phyloP scores from a whole-genome alignment of 371 early-diverging fungal genomes.

The Mortierella sp. region DNA sequence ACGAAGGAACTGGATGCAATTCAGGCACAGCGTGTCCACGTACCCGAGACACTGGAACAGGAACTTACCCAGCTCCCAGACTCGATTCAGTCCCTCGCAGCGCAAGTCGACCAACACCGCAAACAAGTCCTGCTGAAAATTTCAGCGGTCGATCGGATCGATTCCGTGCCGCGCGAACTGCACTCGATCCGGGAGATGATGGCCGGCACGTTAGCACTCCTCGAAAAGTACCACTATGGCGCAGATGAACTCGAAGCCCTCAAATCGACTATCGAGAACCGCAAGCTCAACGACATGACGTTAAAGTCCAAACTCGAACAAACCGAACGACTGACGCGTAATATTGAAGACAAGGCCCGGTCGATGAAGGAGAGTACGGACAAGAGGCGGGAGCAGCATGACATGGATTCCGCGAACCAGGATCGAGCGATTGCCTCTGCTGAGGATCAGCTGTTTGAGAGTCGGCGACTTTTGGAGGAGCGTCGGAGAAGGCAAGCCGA shows the following conservation, averaged over 20 bases:
- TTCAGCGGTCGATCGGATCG: slow-evolving; percentile 23
- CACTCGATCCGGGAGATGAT: slow-evolving; percentile 28
- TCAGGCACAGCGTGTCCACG: slow-evolving; percentile 33
- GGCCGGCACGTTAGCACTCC: slow-evolving; percentile 19
- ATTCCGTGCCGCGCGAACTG: slow-evolving; percentile 31
- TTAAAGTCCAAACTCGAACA: slow-evolving; percentile 19
- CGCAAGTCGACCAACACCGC: slow-evolving; percentile 25
- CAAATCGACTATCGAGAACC: slow-evolving; percentile 32
- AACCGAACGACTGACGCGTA: slow-evolving; percentile 12
- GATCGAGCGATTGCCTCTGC: slow-evolving; percentile 6
- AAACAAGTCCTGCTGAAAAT: slow-evolving; percentile 24
- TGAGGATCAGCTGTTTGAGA: slow-evolving; percentile 17
- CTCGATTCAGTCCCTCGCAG: slow-evolving; percentile 19
- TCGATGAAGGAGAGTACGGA: slow-evolving; percentile 5
- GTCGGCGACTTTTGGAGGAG: slow-evolving; percentile 28
- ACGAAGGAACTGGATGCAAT: slow-evolving; percentile 29
- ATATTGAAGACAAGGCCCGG: slow-evolving; percentile 23
- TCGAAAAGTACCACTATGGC: slow-evolving; percentile 23
- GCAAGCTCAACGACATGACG: slow-evolving; percentile 8
- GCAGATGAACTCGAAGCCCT: slow-evolving; percentile 10
- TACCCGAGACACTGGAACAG: slow-evolving; percentile 46
- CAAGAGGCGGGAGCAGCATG: slow-evolving; percentile 24
- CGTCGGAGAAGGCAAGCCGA: slow-evolving; percentile 20
- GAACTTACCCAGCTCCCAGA: slow-evolving; percentile 40
- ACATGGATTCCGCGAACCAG: slow-evolving; percentile 17